phyloP scores from a whole-genome alignment of 768 basidiomycete genomes.

The Podaxis rugospora region DNA sequence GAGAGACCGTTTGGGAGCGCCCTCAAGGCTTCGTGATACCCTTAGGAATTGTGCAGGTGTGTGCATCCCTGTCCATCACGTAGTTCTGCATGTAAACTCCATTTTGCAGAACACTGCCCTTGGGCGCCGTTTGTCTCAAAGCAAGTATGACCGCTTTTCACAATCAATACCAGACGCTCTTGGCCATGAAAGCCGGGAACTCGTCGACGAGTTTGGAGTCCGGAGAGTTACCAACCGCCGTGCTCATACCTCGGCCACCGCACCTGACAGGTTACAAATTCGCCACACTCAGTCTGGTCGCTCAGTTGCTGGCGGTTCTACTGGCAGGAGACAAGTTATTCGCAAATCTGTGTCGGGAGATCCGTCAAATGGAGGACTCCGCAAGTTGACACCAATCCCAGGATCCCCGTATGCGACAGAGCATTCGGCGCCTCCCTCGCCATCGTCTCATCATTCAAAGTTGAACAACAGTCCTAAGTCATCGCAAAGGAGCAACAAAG shows the following conservation, averaged over 20 bases:
- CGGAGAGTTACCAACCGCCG: constrained; percentile 24
- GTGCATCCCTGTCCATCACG: constrained; percentile 11
- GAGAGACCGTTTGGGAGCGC: constrained; percentile 91
- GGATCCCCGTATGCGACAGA: constrained; percentile 68
- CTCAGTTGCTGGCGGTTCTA: constrained; percentile 17
- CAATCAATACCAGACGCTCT: constrained; percentile 25
- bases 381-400: constrained; percentile 58
- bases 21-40: constrained; percentile 90
- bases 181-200: constrained; percentile 24
- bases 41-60: constrained; percentile 79
- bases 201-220: constrained; percentile 5
- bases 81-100: neutral
- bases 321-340: constrained; percentile 16
- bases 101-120: constrained; percentile 15
- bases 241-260: constrained; percentile 29
- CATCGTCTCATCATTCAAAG: constrained; percentile 31
- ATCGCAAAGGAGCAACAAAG: constrained; percentile 26
- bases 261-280: constrained; percentile 18
- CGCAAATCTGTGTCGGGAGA: constrained; percentile 22
- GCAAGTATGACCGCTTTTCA: constrained; percentile 40
- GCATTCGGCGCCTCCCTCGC: constrained; percentile 51
- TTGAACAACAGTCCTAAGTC: constrained; percentile 13
- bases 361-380: constrained; percentile 9
- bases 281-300: constrained; percentile 29
- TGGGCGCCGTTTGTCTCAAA: constrained; percentile 11